A percentile compares a stretch with the other conserved stretches of the same genome.
phyloP scores from a whole-genome alignment of 495 filamentous ascomycete genomes.

The Lepraria neglecta region DNA sequence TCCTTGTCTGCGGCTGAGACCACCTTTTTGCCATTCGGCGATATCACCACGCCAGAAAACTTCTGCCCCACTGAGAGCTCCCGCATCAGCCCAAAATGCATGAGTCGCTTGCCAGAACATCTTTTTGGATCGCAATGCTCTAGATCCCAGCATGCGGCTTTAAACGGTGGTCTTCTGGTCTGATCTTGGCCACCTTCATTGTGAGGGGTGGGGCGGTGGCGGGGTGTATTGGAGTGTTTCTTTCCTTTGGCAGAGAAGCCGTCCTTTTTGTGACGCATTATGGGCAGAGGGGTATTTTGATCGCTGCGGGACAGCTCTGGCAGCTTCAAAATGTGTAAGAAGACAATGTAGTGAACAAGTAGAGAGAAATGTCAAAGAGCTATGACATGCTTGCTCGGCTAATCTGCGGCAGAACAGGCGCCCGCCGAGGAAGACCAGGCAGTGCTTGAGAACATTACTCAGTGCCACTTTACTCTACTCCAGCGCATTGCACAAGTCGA shows the following conservation, averaged over 20 bases:
- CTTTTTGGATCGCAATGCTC: constrained; percentile 96
- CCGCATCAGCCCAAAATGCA: constrained; percentile 87
- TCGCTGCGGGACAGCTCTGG: neutral
- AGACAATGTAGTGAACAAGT: neutral
- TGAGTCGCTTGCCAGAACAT: constrained; percentile 90
- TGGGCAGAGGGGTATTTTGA: neutral
- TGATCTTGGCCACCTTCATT: constrained; percentile 34
- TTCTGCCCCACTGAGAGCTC: constrained; percentile 87
- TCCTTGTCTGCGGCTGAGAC: constrained; percentile 75
- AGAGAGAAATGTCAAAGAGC: too few species aligned
- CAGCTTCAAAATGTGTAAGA: neutral
- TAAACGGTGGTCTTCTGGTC: constrained; percentile 57
- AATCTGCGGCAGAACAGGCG: constrained; percentile 6
- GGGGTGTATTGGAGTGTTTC: constrained; percentile 46
- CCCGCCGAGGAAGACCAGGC: neutral
- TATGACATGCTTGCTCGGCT: neutral
- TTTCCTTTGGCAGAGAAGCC: constrained; percentile 65
- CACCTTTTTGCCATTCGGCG: constrained; percentile 83
- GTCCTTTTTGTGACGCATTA: constrained; percentile 93
- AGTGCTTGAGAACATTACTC: constrained; percentile 2
- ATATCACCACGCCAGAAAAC: constrained; percentile 84
- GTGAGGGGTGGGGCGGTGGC: constrained; percentile 39
- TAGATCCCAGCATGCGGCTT: constrained; percentile 95
- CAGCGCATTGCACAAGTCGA: neutral
- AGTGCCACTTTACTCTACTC: neutral